Evolutionary conservation across 257 asterid species (phyloP).

Genomic region (Gardenia jasminoides): DNA sequence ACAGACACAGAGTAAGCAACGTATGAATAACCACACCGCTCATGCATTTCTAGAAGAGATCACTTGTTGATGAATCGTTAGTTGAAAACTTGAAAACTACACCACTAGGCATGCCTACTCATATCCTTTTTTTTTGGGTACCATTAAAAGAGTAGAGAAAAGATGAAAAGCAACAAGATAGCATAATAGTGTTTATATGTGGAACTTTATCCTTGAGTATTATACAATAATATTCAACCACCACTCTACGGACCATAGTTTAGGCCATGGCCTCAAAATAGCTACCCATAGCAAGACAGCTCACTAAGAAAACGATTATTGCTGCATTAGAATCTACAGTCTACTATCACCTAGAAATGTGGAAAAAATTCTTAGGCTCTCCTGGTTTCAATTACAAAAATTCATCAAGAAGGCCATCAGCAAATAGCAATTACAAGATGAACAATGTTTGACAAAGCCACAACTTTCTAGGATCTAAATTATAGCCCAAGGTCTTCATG

Average conservation of each 20-base stretch:
- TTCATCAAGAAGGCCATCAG: neutral
- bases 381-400: neutral
- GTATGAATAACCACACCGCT: neutral
- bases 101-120: neutral
- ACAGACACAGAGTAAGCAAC: neutral
- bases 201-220: neutral
- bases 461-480: conserved; percentile 5
- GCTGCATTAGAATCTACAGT: neutral
- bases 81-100: neutral
- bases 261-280: neutral
- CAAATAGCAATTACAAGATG: neutral
- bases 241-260: conserved; percentile 2
- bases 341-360: neutral
- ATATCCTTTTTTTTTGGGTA: neutral
- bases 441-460: neutral
- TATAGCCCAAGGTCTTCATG: conserved; percentile 1
- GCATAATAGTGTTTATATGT: neutral
- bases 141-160: neutral
- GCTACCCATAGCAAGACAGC: neutral
- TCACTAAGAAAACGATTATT: neutral
- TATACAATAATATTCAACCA: conserved; percentile 9
- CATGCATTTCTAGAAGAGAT: neutral
- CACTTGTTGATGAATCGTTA: conserved; percentile 1
- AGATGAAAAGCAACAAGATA: neutral
- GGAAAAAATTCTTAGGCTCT: neutral